These are phyloP conservation scores for Apiospora arundinis DNA, from an alignment of 2,329 filamentous ascomycete species.

Conservation along the genomic window DNA sequence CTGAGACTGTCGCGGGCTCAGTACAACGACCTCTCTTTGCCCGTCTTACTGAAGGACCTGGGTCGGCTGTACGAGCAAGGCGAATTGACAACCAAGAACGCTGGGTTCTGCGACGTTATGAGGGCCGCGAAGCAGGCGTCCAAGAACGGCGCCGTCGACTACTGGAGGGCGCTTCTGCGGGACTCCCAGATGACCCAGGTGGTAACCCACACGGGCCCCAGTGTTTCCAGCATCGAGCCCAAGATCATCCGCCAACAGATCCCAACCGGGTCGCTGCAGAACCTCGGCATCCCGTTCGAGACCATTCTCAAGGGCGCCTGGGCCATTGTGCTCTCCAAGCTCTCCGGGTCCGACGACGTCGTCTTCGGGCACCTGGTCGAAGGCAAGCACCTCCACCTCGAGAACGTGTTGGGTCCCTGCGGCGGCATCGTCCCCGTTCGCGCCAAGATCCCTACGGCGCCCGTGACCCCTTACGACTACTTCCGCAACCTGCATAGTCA, in stretches of 20 bases:
- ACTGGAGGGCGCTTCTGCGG: slow-evolving; percentile 53
- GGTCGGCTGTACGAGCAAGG: slow-evolving; percentile 51
- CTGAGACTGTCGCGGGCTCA: slow-evolving; percentile 57
- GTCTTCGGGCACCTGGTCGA: slow-evolving; percentile 62
- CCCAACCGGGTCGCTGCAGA: slow-evolving; percentile 47
- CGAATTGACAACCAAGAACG: slow-evolving; percentile 41
- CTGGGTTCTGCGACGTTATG: slow-evolving; percentile 56
- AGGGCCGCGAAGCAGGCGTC: slow-evolving; percentile 47
- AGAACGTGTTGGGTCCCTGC: slow-evolving; percentile 53
- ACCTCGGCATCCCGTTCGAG: slow-evolving; percentile 55
- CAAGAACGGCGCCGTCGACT: slow-evolving; percentile 46
- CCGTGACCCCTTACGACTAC: slow-evolving; percentile 55
- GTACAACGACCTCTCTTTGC: slow-evolving; percentile 53
- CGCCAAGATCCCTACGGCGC: slow-evolving; percentile 50
- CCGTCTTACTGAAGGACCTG: slow-evolving; percentile 56
- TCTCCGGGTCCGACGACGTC: slow-evolving; percentile 56
- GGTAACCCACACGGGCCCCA: slow-evolving; percentile 49
- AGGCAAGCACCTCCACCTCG: slow-evolving; percentile 51
- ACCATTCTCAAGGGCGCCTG: slow-evolving; percentile 64
- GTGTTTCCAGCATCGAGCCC: slow-evolving; percentile 43
- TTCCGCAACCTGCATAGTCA: slow-evolving; percentile 57
- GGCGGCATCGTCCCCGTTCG: slow-evolving; percentile 57
- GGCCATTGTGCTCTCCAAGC: slow-evolving; percentile 59
- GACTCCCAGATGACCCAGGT: slow-evolving; percentile 55
- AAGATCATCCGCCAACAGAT: slow-evolving; percentile 49